phyloP scores from a whole-genome alignment of 768 basidiomycete species.

The Serendipita sp. region DNA sequence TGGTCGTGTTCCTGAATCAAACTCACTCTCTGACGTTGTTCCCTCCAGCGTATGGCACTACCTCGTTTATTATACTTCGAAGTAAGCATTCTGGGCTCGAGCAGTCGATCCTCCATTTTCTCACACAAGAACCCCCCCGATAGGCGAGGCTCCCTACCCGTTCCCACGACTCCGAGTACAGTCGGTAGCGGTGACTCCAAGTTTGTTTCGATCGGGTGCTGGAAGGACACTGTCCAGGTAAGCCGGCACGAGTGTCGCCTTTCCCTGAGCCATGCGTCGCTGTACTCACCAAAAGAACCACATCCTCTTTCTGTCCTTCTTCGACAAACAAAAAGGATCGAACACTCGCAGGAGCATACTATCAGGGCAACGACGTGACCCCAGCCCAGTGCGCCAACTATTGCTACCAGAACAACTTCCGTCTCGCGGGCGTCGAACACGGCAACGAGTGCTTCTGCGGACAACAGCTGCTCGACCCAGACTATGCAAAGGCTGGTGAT shows the following conservation, averaged over 20 bases:
- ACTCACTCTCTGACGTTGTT: neutral
- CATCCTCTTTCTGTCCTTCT: no score
- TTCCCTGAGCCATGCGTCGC: no score
- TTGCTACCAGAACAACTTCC: neutral
- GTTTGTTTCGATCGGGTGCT: neutral
- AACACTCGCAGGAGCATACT: neutral
- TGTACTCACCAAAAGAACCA: no score
- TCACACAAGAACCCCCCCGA: neutral
- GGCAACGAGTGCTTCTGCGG: constrained; percentile 9
- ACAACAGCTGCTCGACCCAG: neutral
- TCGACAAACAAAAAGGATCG: neutral
- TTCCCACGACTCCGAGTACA: neutral
- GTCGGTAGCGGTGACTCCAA: neutral
- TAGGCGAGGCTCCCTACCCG: neutral
- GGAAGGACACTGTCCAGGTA: neutral
- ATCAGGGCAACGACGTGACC: neutral
- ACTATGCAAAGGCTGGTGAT: neutral
- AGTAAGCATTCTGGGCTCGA: neutral
- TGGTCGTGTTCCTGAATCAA: neutral
- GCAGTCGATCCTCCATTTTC: neutral
- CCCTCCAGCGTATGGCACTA: neutral
- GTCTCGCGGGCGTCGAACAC: constrained; percentile 5
- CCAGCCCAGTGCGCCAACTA: neutral
- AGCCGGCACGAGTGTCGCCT: neutral
- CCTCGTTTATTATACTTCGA: neutral